Percentiles rank a stretch among this genome's conserved stretches.
phyloP scores from a whole-genome alignment of 1,139 yeast genomes.

The Geotrichum aggregatum region DNA sequence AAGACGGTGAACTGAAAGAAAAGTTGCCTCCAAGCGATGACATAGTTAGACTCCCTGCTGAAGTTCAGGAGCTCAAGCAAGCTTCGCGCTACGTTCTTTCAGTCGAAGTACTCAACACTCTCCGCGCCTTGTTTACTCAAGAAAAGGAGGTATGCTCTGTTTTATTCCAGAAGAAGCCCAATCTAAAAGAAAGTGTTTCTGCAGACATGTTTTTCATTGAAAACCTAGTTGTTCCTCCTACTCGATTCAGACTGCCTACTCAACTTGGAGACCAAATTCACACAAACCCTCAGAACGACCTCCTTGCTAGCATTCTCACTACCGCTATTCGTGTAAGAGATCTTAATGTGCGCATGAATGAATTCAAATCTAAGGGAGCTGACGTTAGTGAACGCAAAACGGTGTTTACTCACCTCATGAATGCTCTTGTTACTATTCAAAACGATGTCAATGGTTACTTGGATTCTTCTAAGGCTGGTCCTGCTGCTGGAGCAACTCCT shows the following conservation, averaged over 20 bases:
- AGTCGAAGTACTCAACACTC: slow-evolving; percentile 76
- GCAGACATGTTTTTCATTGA: slow-evolving; percentile 93
- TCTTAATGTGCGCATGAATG: slow-evolving; percentile 62
- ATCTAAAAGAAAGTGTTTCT: slow-evolving; percentile 46
- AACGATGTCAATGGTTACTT: slow-evolving; percentile 92
- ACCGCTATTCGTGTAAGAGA: slow-evolving; percentile 82
- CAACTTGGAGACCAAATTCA: slow-evolving; percentile 94
- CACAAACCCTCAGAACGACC: slow-evolving; percentile 89
- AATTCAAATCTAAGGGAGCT: slow-evolving; percentile 60
- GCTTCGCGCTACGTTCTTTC: slow-evolving; percentile 76
- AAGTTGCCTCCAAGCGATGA: slow-evolving; percentile 18
- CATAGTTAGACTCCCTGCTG: slow-evolving; percentile 24
- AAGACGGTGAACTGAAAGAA: slow-evolving; percentile 42
- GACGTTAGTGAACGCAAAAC: slow-evolving; percentile 68
- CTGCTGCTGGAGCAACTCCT: slow-evolving; percentile 63
- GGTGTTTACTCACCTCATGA: slow-evolving; percentile 85
- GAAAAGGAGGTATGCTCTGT: slow-evolving; percentile 47
- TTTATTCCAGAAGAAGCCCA: slow-evolving; percentile 76
- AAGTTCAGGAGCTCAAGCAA: slow-evolving; percentile 29
- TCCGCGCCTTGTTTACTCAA: slow-evolving; percentile 66
- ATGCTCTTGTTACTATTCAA: slow-evolving; percentile 89
- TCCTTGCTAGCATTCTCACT: slow-evolving; percentile 71
- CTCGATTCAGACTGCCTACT: slow-evolving; percentile 94
- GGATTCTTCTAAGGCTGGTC: slow-evolving; percentile 86
- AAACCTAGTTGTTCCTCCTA: slow-evolving; percentile 88